phyloP scores from a whole-genome alignment of 352 stramenopile genomes.

The Phytopythium aichiense region DNA sequence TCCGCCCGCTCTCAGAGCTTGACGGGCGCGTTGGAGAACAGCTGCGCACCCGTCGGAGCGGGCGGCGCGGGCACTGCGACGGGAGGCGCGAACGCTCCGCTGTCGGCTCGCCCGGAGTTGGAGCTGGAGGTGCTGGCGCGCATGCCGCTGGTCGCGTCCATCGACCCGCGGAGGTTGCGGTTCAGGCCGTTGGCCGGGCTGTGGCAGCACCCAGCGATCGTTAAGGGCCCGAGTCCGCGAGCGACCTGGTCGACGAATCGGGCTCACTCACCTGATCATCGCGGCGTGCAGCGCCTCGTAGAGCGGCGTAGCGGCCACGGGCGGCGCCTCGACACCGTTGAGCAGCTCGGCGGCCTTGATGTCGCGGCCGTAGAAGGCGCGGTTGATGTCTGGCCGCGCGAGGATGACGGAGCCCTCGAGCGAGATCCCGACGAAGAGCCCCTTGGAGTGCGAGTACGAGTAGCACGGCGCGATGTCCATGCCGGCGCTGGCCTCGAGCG shows the following conservation, averaged over 20 bases:
- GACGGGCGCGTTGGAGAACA: constrained; percentile 38
- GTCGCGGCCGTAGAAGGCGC: constrained; percentile 88
- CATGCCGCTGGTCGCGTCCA: constrained; percentile 8
- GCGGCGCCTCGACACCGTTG: constrained; percentile 66
- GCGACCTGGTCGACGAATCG: not conserved
- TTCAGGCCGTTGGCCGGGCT: constrained; percentile 69
- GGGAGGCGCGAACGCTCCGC: not conserved
- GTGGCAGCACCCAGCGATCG: not conserved
- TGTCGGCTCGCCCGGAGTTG: constrained; percentile 1
- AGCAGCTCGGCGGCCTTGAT: constrained; percentile 72
- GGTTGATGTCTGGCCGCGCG: constrained; percentile 88
- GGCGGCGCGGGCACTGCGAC: constrained; percentile 12
- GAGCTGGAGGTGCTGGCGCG: not conserved
- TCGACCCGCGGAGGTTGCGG: constrained; percentile 21
- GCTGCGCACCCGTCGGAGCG: constrained; percentile 12
- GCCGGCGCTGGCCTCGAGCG: constrained; percentile 67
- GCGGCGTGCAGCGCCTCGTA: constrained; percentile 79
- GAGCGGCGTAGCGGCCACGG: constrained; percentile 73
- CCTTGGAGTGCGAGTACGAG: constrained; percentile 90
- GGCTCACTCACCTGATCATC: constrained; percentile 47
- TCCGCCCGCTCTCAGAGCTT: constrained; percentile 22
- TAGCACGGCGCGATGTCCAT: constrained; percentile 87
- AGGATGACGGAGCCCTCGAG: constrained; percentile 89
- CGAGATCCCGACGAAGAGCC: constrained; percentile 86
- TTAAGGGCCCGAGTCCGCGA: not conserved